Evolutionary conservation across 108 stramenopile genomes (phyloP), one percentile per base, ranked within the genome.

Genomic region (Cyclotella distinguenda): DNA sequence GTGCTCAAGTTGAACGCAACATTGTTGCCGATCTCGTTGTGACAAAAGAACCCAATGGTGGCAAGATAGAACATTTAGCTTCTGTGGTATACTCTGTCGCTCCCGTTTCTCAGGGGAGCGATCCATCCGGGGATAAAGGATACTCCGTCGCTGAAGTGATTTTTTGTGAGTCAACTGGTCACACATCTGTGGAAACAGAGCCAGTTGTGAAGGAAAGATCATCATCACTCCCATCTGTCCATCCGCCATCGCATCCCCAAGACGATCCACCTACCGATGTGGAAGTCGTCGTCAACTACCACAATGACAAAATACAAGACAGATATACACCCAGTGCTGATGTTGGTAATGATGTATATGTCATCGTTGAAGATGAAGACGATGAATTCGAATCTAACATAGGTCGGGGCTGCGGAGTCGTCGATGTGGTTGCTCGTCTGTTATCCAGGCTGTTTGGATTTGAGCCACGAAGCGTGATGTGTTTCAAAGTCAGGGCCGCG

Each of bases 301-400:
- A 35, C 10, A 39, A 45, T 19, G 27, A 56, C 12, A 31, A 63
- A 18, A n/a, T 16, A 22, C 0, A 15, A 7, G 48, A 11, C 12
- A 6, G 21, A 23, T 1, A 23, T 48, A 6, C 3, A 19, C 3
- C 11, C 19, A 11, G 10, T 1, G 12, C 19, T 23, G 22, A 48
- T 21, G 11, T 19, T 21, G 6, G 47, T 19, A 22, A 25, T 21
- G 23, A 21, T 48, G 3, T 48, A 22, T 23, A 60, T 57, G 61
- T 64, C 25, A 60, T 74, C 35, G 65, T 60, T 65, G 65, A 65
- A n/a, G n/a, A n/a, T n/a, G n/a, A n/a, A n/a, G n/a, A n/a, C 30
- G 35, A 33, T 47, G 73, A 66, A 1, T 51, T 58, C 10, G 56
- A 74, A 55, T 55, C 31, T 0, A 21, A 30, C 40, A 50, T 13